Conservation (phyloP, 148 eudicot species). For the Spergularia bocconei region DNA sequence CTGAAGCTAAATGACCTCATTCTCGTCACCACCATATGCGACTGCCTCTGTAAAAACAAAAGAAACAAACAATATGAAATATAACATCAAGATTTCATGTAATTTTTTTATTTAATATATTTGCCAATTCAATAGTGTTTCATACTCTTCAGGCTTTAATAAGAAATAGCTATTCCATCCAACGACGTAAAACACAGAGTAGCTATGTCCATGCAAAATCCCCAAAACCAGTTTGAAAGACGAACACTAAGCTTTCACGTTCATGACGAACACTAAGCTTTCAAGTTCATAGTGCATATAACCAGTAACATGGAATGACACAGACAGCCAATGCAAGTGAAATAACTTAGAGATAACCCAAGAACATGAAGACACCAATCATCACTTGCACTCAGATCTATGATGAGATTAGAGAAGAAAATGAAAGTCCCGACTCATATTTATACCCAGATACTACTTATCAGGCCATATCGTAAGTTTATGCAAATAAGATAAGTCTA, state of each 20-base stretch:
- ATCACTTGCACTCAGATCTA: too few relatives aligned
- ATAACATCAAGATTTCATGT: neutral
- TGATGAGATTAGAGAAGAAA: neutral
- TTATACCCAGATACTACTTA: neutral
- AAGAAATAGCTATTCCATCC: too few relatives aligned
- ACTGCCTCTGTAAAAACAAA: constrained; percentile 65
- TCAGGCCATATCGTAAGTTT: neutral
- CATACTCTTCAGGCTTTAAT: neutral
- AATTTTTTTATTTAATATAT: neutral
- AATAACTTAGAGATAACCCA: neutral
- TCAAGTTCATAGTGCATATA: neutral
- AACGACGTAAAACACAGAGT: neutral
- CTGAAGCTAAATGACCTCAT: constrained; percentile 41
- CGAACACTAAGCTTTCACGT: neutral
- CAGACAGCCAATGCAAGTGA: too few relatives aligned
- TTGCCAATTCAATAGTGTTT: neutral
- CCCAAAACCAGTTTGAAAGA: neutral
- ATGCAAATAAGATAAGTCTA: neutral
- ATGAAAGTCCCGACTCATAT: neutral
- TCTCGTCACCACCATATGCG: constrained; percentile 58
- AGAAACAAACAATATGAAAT: constrained; percentile 7
- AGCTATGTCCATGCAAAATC: neutral
- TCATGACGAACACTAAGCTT: neutral
- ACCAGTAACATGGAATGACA: neutral
- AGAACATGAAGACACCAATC: neutral